Evolutionary conservation across 2,329 filamentous ascomycete species (phyloP), one percentile per base, ranked within the genome.

Genomic region (Phoma sp.): DNA sequence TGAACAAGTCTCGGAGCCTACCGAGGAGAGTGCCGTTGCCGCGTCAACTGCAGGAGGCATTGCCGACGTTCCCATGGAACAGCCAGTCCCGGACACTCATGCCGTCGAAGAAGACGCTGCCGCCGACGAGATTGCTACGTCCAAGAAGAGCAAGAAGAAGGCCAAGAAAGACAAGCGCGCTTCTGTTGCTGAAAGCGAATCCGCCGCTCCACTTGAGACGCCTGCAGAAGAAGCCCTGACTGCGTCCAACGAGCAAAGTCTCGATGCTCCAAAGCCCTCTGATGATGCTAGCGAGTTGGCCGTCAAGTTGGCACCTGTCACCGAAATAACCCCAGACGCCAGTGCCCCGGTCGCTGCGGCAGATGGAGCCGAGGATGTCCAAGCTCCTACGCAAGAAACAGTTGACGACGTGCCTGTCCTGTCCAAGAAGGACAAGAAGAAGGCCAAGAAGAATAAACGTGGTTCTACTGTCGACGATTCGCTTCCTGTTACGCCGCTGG

Each of bases 401-500:
- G 35, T 40, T 13, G 44, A 52, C 13, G 46, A 49, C 22, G 30
- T 13, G 5, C n/a, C 33, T 14, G 23, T 13, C 30, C 38, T 46
- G 4, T 55, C 52, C 7, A 48, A 49, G 29, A 49, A 37, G 11
- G 40, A 50, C 7, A 66, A 65, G 50, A 68, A 65, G 54, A 64
- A 66, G 43, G 54, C 44, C 1, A 65, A 66, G 52, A 65, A 66
- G 32, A 54, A 36, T 5, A 66, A 65, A 25, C 52, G 58, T 22
- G 30, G 46, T 11, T 55, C 52, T 10, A 42, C 47, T 14, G 47
- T 37, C 2, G 52, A 55, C 36, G 46, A 48, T 6, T 47, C 44
- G 13, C 43, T 37, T 30, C 25, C 46, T 10, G 22, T 30, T 10
- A 45, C 45, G 23, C 33, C 40, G 1, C 14, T 43, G 24, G 11